Percentiles rank a stretch among this genome's conserved stretches.
Evolutionary conservation across 2,329 filamentous ascomycete genomes (phyloP).

Genomic region (Graphium sp.): DNA sequence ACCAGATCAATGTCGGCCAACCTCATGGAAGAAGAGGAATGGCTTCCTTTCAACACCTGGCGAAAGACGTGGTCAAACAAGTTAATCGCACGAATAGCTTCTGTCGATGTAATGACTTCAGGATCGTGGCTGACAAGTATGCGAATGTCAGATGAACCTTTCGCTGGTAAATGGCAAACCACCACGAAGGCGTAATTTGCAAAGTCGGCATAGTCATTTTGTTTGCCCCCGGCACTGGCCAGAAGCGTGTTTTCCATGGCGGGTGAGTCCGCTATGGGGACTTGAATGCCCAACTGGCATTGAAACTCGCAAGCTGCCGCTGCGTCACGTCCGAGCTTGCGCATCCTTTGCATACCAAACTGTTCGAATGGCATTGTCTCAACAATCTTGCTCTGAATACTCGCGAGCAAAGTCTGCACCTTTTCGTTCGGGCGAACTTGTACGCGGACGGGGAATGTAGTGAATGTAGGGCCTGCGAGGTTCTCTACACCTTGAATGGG

Average conservation of each 20-base stretch:
- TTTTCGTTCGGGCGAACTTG: conserved; percentile 21
- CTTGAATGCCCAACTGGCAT: conserved; percentile 38
- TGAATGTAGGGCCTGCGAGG: conserved; percentile 44
- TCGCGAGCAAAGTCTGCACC: conserved; percentile 33
- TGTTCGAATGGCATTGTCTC: conserved; percentile 48
- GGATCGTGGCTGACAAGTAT: too few relatives aligned
- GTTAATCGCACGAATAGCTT: not conserved
- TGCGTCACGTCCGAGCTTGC: conserved; percentile 34
- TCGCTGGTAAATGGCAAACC: too few relatives aligned
- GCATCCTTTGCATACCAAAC: conserved; percentile 41
- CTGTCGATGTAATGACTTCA: not conserved
- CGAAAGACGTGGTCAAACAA: conserved; percentile 3
- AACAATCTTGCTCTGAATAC: conserved; percentile 37
- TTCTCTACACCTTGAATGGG: conserved; percentile 28
- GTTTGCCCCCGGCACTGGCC: too few relatives aligned
- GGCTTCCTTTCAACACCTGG: too few relatives aligned
- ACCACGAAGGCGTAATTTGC: too few relatives aligned
- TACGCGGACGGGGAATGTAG: conserved; percentile 40
- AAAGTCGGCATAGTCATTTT: too few relatives aligned
- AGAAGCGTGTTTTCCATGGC: too few relatives aligned
- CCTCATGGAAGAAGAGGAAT: conserved; percentile 1
- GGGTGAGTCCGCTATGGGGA: too few relatives aligned
- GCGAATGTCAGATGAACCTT: too few relatives aligned
- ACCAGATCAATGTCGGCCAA: too few relatives aligned
- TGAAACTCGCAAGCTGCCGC: conserved; percentile 37